phyloP scores from a whole-genome alignment of 2,329 filamentous ascomycete species.

The Onygena corvina region DNA sequence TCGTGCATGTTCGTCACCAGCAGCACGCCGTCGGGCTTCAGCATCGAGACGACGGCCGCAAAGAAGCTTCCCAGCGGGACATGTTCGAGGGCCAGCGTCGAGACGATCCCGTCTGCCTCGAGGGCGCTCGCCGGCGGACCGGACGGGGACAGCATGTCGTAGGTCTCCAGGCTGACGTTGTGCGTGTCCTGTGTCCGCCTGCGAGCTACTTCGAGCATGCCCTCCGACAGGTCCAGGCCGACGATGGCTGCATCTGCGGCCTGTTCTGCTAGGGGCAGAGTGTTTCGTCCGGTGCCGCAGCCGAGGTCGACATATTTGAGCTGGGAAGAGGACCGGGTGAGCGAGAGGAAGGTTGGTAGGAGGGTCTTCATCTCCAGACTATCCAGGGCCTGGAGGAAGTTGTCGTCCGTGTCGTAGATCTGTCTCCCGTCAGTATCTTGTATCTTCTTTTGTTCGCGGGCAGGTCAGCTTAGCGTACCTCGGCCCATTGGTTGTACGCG shows the following conservation, averaged over 20 bases:
- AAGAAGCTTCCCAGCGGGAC: slow-evolving; percentile 50
- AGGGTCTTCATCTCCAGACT: slow-evolving; percentile 43
- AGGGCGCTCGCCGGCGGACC: slow-evolving; percentile 16
- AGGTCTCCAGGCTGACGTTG: slow-evolving; percentile 18
- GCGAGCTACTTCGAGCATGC: slow-evolving; percentile 47
- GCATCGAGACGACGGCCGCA: slow-evolving; percentile 31
- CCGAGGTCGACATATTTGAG: slow-evolving; percentile 48
- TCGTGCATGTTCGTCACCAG: slow-evolving; percentile 58
- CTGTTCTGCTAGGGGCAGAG: slow-evolving; percentile 35
- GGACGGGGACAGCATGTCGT: slow-evolving; percentile 30
- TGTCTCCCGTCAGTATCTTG: slow-evolving; percentile 13
- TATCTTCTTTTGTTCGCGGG: not conserved
- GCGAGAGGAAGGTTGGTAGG: slow-evolving; percentile 39
- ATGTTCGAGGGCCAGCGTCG: slow-evolving; percentile 55
- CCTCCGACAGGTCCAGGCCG: slow-evolving; percentile 45
- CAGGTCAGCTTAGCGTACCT: slow-evolving; percentile 20
- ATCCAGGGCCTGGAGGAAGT: slow-evolving; percentile 55
- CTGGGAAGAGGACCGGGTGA: slow-evolving; percentile 16
- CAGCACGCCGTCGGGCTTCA: slow-evolving; percentile 39
- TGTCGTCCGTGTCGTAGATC: slow-evolving; percentile 54
- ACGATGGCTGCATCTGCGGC: slow-evolving; percentile 30
- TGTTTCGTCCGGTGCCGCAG: slow-evolving; percentile 55
- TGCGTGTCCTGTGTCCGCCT: slow-evolving; percentile 22
- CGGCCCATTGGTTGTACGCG: slow-evolving; percentile 30
- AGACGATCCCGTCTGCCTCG: slow-evolving; percentile 40